These are phyloP conservation scores for Rhynchospora pubera DNA, from an alignment of 176 grass and related monocot species.

Conservation along the genomic window DNA sequence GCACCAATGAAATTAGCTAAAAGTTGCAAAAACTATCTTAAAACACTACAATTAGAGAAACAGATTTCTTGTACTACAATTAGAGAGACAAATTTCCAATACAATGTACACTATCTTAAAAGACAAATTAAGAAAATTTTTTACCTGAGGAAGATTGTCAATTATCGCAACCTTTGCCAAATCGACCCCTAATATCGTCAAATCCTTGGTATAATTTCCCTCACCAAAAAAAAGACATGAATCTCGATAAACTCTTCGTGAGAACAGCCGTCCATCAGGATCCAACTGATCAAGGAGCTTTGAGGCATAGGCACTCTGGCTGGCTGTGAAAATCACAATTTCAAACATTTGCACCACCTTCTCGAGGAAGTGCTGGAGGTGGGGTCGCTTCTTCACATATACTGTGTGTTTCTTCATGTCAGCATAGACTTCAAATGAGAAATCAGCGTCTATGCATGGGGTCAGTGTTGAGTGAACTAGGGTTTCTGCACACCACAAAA, in stretches of 20 bases:
- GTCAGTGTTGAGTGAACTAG: slow-evolving; percentile 91
- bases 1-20: neutral
- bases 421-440: slow-evolving; percentile 79
- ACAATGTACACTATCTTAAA: no score
- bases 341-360: slow-evolving; percentile 84
- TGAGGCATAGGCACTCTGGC: slow-evolving; percentile 84
- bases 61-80: neutral
- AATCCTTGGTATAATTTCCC: slow-evolving; percentile 85
- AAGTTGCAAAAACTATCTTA: neutral
- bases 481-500: slow-evolving; percentile 72
- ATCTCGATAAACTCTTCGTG: slow-evolving; percentile 67
- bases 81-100: no score
- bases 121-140: neutral
- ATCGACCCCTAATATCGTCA: slow-evolving; percentile 72
- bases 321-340: slow-evolving; percentile 92
- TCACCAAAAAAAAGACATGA: slow-evolving; percentile 80
- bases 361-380: slow-evolving; percentile 82
- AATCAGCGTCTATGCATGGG: slow-evolving; percentile 53
- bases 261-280: slow-evolving; percentile 74
- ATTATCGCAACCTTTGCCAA: slow-evolving; percentile 84
- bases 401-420: slow-evolving; percentile 88
- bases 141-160: slow-evolving; percentile 99
- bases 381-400: slow-evolving; percentile 76
- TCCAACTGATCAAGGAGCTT: slow-evolving; percentile 88
- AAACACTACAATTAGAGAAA: neutral